A percentile compares a stretch with the other conserved stretches of the same genome.
phyloP scores from a whole-genome alignment of 1,139 yeast species.

The Protomyces inundatus region DNA sequence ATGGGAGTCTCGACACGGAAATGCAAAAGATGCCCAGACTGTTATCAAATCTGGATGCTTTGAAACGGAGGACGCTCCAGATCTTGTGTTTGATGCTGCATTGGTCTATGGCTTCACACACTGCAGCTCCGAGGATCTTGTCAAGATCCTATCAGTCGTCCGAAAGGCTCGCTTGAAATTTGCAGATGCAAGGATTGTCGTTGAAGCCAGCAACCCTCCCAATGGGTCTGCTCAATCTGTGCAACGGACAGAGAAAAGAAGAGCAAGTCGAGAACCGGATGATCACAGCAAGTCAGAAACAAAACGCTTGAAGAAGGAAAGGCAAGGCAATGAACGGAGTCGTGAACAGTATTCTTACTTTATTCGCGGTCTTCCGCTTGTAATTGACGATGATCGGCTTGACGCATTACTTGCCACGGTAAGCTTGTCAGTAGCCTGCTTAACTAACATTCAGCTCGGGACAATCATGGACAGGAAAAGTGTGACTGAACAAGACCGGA shows the following conservation, averaged over 20 bases:
- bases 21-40: constrained; percentile 26
- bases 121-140: constrained; percentile 39
- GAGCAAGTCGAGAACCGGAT: too few relatives aligned
- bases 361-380: too few relatives aligned
- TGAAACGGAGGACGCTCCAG: constrained; percentile 49
- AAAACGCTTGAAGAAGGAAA: too few relatives aligned
- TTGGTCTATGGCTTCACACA: constrained; percentile 42
- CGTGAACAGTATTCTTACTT: too few relatives aligned
- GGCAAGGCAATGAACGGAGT: too few relatives aligned
- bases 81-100: constrained; percentile 49
- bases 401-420: too few relatives aligned
- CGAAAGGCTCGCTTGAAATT: constrained; percentile 2
- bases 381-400: too few relatives aligned
- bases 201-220: too few relatives aligned
- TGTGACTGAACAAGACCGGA: neutral
- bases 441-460: neutral
- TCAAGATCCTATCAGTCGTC: constrained; percentile 33
- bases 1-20: constrained; percentile 42
- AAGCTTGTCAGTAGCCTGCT: too few relatives aligned
- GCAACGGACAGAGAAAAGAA: too few relatives aligned
- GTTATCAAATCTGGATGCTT: constrained; percentile 40
- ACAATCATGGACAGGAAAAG: neutral
- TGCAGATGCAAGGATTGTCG: neutral
- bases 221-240: too few relatives aligned
- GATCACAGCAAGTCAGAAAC: too few relatives aligned